Conservation (phyloP, 768 basidiomycete genomes). For the Floccularia luteovirens region DNA sequence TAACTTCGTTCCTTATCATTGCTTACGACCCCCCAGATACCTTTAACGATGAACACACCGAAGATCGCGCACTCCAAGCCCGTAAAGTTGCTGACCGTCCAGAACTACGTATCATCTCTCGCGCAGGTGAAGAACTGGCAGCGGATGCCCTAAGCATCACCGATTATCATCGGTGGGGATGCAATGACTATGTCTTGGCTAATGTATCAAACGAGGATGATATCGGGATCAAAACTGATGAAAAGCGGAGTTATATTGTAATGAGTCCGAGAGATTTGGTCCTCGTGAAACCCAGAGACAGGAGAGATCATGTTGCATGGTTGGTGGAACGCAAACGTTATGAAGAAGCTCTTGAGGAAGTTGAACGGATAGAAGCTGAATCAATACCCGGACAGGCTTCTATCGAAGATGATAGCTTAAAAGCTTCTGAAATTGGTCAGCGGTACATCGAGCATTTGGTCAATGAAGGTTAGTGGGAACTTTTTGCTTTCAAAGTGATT, state of each 20-base stretch:
- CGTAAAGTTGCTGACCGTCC: constrained; percentile 87
- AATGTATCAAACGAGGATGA: constrained; percentile 32
- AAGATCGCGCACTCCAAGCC: constrained; percentile 66
- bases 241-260: constrained; percentile 66
- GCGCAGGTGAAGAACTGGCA: constrained; percentile 80
- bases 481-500: not conserved
- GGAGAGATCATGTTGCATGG: constrained; percentile 88
- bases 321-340: constrained; percentile 79
- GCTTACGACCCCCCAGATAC: constrained; percentile 81
- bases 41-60: constrained; percentile 62
- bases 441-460: constrained; percentile 86
- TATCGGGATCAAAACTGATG: constrained; percentile 16
- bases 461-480: constrained; percentile 48
- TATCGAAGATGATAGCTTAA: constrained; percentile 32
- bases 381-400: constrained; percentile 6
- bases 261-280: constrained; percentile 84
- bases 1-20: constrained; percentile 78
- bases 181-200: constrained; percentile 83
- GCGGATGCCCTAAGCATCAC: constrained; percentile 77
- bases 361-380: constrained; percentile 57
- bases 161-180: constrained; percentile 78
- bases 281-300: constrained; percentile 81
- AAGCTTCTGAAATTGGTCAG: constrained; percentile 67
- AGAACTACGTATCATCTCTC: constrained; percentile 87
- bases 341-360: constrained; percentile 81